phyloP scores from a whole-genome alignment of 768 basidiomycete genomes.

The Sistotremastrum niveocremeum region DNA sequence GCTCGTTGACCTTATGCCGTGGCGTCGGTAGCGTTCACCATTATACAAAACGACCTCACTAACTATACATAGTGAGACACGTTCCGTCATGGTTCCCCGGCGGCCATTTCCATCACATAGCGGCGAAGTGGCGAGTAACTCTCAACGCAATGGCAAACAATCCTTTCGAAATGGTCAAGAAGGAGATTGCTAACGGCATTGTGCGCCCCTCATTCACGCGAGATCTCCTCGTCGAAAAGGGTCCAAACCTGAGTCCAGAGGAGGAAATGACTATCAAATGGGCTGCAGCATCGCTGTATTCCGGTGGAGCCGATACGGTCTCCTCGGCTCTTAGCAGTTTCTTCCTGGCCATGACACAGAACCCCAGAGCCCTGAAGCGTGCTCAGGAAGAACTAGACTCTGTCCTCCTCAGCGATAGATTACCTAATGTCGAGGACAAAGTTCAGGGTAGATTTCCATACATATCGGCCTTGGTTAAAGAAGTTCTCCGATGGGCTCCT shows the following conservation, averaged over 20 bases:
- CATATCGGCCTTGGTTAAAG: constrained; percentile 1
- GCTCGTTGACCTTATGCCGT: constrained; percentile 7
- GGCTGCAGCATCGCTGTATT: constrained; percentile 7
- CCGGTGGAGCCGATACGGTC: constrained; percentile 9
- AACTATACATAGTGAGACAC: constrained; percentile 4
- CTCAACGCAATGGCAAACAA: constrained; percentile 3
- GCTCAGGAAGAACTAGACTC: constrained; percentile 3
- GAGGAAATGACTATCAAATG: constrained; percentile 8
- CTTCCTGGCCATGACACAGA: neutral
- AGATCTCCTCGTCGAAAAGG: neutral
- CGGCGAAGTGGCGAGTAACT: constrained; percentile 1
- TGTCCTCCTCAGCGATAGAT: constrained; percentile 1
- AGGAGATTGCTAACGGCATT: constrained; percentile 4
- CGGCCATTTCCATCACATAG: constrained; percentile 8
- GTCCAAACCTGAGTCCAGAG: neutral
- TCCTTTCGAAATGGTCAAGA: constrained; percentile 9
- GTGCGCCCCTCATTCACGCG: neutral
- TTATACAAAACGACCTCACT: neutral
- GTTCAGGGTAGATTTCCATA: neutral
- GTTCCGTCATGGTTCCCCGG: constrained; percentile 12
- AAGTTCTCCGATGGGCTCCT: constrained; percentile 1
- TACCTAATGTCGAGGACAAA: constrained; percentile 1
- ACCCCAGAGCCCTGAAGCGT: constrained; percentile 1
- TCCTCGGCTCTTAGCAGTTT: neutral
- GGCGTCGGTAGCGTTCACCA: constrained; percentile 1